phyloP scores from a whole-genome alignment of 2,329 filamentous ascomycete species.

The Grosmannia clavigera region DNA sequence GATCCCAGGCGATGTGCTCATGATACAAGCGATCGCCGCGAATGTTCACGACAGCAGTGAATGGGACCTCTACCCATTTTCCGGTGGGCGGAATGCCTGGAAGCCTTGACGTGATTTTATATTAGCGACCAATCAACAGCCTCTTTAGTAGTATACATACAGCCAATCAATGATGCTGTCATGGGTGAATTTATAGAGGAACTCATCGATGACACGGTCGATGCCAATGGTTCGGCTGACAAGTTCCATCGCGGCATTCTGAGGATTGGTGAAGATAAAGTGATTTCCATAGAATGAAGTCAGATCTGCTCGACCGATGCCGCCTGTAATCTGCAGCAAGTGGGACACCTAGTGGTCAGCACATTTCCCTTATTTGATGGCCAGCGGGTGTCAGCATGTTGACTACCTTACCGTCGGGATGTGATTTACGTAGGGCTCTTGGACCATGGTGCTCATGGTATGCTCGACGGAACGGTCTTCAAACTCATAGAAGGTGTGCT shows the following conservation, averaged over 20 bases:
- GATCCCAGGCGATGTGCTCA: slow-evolving; percentile 62
- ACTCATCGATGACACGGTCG: slow-evolving; percentile 61
- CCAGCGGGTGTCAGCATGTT: no score
- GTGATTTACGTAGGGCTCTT: slow-evolving; percentile 69
- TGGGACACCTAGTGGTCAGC: neutral
- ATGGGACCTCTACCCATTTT: slow-evolving; percentile 42
- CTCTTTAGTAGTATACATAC: slow-evolving; percentile 27
- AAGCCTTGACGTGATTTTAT: slow-evolving; percentile 22
- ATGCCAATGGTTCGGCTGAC: slow-evolving; percentile 60
- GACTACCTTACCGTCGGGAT: slow-evolving; percentile 44
- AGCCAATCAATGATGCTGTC: slow-evolving; percentile 54
- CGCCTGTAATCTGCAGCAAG: slow-evolving; percentile 36
- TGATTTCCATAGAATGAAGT: slow-evolving; percentile 59
- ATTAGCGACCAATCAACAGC: neutral
- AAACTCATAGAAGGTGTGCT: slow-evolving; percentile 64
- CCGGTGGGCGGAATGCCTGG: slow-evolving; percentile 48
- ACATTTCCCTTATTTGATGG: no score
- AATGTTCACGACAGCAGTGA: slow-evolving; percentile 54
- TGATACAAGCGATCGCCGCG: slow-evolving; percentile 56
- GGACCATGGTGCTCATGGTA: slow-evolving; percentile 74
- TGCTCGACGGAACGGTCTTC: slow-evolving; percentile 52
- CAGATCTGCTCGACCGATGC: slow-evolving; percentile 50
- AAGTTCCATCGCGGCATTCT: slow-evolving; percentile 54
- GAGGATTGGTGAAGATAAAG: slow-evolving; percentile 63
- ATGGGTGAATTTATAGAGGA: slow-evolving; percentile 54